A percentile compares a stretch with the other conserved stretches of the same genome.
Evolutionary conservation across 163 green algal genomes (phyloP).

Genomic region (Prototheca wickerhamii): DNA sequence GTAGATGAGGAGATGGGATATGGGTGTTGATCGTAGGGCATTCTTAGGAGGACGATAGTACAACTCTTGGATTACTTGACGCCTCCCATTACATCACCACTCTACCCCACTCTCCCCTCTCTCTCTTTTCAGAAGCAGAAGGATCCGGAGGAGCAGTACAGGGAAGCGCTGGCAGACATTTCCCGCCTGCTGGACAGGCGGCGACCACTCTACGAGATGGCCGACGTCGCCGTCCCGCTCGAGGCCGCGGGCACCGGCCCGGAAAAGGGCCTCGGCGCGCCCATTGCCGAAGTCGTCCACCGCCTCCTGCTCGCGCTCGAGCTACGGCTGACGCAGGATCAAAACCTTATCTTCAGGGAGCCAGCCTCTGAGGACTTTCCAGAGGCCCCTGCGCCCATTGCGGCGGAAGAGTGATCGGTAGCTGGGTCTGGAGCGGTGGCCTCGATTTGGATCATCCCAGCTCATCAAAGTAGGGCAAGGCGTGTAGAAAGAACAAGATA

Average conservation of each 20-base stretch:
- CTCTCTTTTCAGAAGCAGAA: neutral
- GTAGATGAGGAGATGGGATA: slow-evolving; percentile 56
- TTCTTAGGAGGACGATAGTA: no score
- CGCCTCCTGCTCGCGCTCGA: neutral
- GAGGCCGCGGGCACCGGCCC: neutral
- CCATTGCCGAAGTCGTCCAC: neutral
- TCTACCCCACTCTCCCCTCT: neutral
- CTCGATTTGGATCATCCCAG: no score
- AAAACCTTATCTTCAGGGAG: no score
- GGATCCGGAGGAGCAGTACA: neutral
- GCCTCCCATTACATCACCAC: neutral
- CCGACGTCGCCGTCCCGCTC: neutral
- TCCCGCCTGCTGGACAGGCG: slow-evolving; percentile 32
- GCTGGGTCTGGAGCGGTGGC: no score
- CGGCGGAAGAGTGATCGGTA: no score
- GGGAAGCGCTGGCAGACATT: slow-evolving; percentile 9
- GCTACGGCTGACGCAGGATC: neutral
- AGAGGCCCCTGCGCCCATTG: no score
- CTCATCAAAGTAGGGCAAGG: no score
- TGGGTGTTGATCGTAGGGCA: no score
- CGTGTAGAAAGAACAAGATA: no score
- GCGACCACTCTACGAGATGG: slow-evolving; percentile 40
- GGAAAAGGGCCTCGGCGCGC: neutral
- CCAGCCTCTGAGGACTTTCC: no score
- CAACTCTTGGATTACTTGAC: no score